These are phyloP conservation scores for Apiotrichum siamense DNA, from an alignment of 1,284 basidiomycete genomes.

Conservation along the genomic window DNA sequence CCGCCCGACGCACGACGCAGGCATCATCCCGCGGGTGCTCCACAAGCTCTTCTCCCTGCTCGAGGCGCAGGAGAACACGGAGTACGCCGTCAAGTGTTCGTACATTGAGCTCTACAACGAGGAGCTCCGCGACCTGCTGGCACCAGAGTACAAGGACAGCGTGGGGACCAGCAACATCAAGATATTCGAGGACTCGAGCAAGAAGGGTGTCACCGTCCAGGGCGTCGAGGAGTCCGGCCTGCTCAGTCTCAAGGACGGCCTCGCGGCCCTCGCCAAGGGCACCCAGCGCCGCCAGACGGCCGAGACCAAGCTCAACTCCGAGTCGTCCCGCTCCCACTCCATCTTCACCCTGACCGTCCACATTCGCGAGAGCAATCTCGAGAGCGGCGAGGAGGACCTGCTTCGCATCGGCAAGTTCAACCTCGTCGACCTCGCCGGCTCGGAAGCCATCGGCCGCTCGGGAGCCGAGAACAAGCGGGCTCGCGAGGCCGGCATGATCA, in stretches of 20 bases:
- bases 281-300: slow-evolving; percentile 89
- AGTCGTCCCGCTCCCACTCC: slow-evolving; percentile 89
- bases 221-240: slow-evolving; percentile 88
- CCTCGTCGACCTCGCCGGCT: slow-evolving; percentile 93
- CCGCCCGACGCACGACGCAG: slow-evolving; percentile 81
- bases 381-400: slow-evolving; percentile 68
- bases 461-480: slow-evolving; percentile 94
- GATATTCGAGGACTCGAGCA: slow-evolving; percentile 86
- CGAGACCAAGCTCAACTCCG: slow-evolving; percentile 96
- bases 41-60: slow-evolving; percentile 88
- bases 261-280: slow-evolving; percentile 79
- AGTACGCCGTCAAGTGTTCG: slow-evolving; percentile 90
- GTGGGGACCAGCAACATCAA: slow-evolving; percentile 55
- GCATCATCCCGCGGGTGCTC: slow-evolving; percentile 95
- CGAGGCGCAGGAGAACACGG: slow-evolving; percentile 60
- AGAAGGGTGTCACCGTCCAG: slow-evolving; percentile 77
- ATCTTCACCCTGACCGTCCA: slow-evolving; percentile 97
- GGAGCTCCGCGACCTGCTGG: slow-evolving; percentile 89
- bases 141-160: slow-evolving; percentile 62
- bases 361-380: slow-evolving; percentile 68
- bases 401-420: slow-evolving; percentile 93
- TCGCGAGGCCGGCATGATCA: slow-evolving; percentile 97
- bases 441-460: slow-evolving; percentile 93
- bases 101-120: slow-evolving; percentile 99
- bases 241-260: slow-evolving; percentile 74